phyloP scores from a whole-genome alignment of 352 stramenopile genomes.

The Phytophthora crassamura region DNA sequence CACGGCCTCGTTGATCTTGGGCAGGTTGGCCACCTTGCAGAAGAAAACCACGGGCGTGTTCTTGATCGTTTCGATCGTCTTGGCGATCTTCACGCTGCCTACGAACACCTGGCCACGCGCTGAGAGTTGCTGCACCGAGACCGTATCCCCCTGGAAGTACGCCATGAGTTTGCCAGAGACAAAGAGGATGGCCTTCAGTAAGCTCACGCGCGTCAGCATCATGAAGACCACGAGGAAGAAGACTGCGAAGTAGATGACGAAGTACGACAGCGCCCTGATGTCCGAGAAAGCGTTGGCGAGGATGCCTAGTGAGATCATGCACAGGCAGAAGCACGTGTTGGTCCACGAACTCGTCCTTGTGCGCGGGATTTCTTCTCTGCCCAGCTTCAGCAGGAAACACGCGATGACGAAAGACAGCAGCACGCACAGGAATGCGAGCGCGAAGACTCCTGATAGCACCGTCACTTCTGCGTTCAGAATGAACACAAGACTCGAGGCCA shows the following conservation, averaged over 20 bases:
- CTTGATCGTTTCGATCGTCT: slow-evolving; percentile 81
- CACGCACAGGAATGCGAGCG: slow-evolving; percentile 87
- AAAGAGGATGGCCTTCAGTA: slow-evolving; percentile 60
- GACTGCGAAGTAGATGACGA: slow-evolving; percentile 64
- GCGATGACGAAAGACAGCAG: slow-evolving; percentile 85
- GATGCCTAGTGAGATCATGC: slow-evolving; percentile 58
- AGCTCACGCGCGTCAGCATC: slow-evolving; percentile 70
- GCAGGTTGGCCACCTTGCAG: slow-evolving; percentile 87
- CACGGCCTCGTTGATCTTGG: slow-evolving; percentile 93
- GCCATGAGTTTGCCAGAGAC: slow-evolving; percentile 49
- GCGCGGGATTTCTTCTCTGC: slow-evolving; percentile 78
- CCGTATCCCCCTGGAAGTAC: slow-evolving; percentile 25
- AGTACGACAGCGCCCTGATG: slow-evolving; percentile 50
- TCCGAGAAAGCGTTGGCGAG: slow-evolving; percentile 63
- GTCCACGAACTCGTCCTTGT: slow-evolving; percentile 71
- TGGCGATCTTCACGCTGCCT: slow-evolving; percentile 67
- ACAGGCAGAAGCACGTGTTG: slow-evolving; percentile 55
- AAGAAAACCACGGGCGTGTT: slow-evolving; percentile 91
- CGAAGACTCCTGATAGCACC: slow-evolving; percentile 87
- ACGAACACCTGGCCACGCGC: slow-evolving; percentile 39
- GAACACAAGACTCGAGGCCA: slow-evolving; percentile 76
- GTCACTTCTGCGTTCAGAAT: slow-evolving; percentile 82
- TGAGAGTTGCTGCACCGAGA: slow-evolving; percentile 33
- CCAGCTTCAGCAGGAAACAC: slow-evolving; percentile 89
- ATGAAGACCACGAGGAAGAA: slow-evolving; percentile 58